Evolutionary conservation across 495 filamentous ascomycete species (phyloP), one percentile per base, ranked within the genome.

Genomic region (Xanthoparmelia taractica): DNA sequence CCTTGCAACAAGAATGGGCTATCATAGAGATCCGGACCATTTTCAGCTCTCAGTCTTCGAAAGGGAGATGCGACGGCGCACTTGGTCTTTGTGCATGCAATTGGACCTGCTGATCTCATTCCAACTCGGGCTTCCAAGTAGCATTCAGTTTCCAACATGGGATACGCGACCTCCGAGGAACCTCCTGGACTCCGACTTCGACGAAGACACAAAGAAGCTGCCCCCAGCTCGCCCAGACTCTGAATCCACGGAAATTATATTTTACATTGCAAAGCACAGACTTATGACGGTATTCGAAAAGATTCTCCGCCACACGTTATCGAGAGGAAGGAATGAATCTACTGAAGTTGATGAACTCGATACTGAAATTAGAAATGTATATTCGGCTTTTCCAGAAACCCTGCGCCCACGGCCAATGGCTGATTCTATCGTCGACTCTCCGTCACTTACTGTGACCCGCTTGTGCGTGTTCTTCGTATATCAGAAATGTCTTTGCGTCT

Each of bases 1-100:
- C 41, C 66, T 79, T 15, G 74, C 78, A 8, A 74, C 79, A 72
- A 71, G 73, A 45, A 79, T 75, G 71, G 78, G 78, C 8, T 79
- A 78, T 55, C 77, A 80, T 60, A 72, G 78, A 10, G 77, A 80
- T 62, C 65, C 77, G 0, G 69, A 64, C 25, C 71, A 76, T 33
- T 79, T 74, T 31, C 70, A 70, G 37, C 68, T 81, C 10, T 74
- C 76, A 1, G 63, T 68, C 1, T 73, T 71, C 23, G 75, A 77
- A 29, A 74, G 76, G 0, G 78, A 81, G 64, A 78, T 81, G 74
- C 70, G 78, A 20, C 70, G 78, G 23, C 76, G 78, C 11, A 47
- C 72, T 2, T 81, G 78, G 78, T 64, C 69, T 7, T 41, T 74
- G 12, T 47, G 78, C 6, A 68, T 67, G 45, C 78, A 79, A 43